A percentile compares a stretch with the other conserved stretches of the same genome.
Conservation (phyloP, 345 rosid species). For the Citrus mangshanensis region DNA sequence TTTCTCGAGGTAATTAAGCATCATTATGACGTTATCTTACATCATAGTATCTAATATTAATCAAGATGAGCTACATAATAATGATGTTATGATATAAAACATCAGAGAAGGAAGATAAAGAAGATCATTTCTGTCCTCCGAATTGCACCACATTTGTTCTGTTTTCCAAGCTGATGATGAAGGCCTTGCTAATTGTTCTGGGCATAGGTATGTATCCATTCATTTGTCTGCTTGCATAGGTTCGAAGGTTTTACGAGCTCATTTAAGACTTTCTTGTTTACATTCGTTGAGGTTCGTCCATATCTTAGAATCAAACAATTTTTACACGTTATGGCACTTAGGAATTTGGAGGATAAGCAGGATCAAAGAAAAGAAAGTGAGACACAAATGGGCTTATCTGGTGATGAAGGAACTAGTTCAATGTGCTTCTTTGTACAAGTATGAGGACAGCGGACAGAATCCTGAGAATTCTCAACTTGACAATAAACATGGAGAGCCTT, state of each 20-base stretch:
- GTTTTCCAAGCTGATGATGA: background rate
- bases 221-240: background rate
- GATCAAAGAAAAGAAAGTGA: conserved; percentile 2
- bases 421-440: conserved; percentile 1
- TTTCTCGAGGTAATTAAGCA: background rate
- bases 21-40: background rate
- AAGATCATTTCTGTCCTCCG: background rate
- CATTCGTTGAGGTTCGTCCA: too few relatives aligned
- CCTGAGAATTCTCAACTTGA: background rate
- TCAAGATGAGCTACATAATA: background rate
- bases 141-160: background rate
- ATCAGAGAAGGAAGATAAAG: background rate
- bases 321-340: background rate
- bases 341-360: conserved; percentile 3
- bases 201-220: background rate
- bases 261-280: too few relatives aligned
- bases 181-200: background rate
- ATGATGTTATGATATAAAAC: background rate
- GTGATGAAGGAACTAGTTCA: conserved; percentile 10
- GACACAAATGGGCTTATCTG: conserved; percentile 10
- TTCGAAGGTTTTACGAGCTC: too few relatives aligned
- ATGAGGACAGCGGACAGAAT: background rate
- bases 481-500: background rate
- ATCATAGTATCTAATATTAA: background rate
- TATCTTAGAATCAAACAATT: too few relatives aligned